Base-by-base conservation (phyloP, 148 eudicot genomes). In the Fallopia convolvulus region DNA sequence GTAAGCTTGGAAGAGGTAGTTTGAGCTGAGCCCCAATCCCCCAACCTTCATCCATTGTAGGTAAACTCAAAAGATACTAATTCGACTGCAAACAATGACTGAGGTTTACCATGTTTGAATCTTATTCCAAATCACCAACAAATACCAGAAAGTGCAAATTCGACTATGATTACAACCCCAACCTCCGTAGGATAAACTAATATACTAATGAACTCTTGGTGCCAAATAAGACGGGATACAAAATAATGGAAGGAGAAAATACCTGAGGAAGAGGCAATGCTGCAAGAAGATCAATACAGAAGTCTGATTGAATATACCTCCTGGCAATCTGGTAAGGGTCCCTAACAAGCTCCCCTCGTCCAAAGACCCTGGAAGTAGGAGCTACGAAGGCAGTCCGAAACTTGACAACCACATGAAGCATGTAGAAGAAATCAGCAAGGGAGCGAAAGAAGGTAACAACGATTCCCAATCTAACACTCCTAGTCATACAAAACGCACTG, bases 331-430 rank as follows among this genome's bases (percentile, higher is more conserved):
- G 82, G 53, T 70, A 50, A 20, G 89, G 79, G 13, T 87, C 90
- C 63, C 84, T 83, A 61, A 87, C 89, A 61, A 89, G 89, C 83
- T 84, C 89, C 52, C 90, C 90, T 80, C 92, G 81, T 30, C 92
- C 94, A 48, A 93, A 93, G 8, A 89, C 92, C 80, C 92, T 83
- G 39, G 97, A 91, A 65, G 90, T 93, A 0, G 97, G 98, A 0
- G 97, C 91, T 0, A 93, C 92, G 73, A 89, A 93, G 46, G 98
- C 93, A 11, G 89, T 93, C 1, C 98, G 87, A 41, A 93, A 91
- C 83, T 87, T 88, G 52, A 93, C 87, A 18, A 84, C 1, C 61
- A 93, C 86, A 68, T 93, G 96, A 21, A 91, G 72, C 39, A 90
- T 9, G 42, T 86, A 93, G 78, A 88, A 88, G 8, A 88, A 5